Evolutionary conservation across 208 protist genomes (phyloP).

Genomic region (Wallacemonas rigidus): DNA sequence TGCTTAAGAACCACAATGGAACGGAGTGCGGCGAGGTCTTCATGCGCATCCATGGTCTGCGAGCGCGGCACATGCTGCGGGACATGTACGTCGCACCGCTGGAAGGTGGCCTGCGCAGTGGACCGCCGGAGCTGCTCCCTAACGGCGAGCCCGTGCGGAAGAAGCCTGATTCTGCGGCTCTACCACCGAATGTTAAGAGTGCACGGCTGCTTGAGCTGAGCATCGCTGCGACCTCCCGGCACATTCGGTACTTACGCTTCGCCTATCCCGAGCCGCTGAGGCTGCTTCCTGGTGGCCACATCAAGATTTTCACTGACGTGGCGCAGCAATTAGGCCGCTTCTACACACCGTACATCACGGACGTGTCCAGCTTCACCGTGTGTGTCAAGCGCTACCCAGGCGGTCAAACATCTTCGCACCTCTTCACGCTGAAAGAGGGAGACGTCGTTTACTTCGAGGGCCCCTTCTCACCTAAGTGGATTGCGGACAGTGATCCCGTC

Average conservation of each 20-base stretch:
- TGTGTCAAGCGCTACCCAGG: constrained; percentile 53
- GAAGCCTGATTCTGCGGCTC: neutral
- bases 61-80: constrained; percentile 35
- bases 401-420: constrained; percentile 40
- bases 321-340: constrained; percentile 24
- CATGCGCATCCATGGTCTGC: constrained; percentile 67
- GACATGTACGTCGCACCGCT: constrained; percentile 52
- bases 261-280: constrained; percentile 34
- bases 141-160: neutral
- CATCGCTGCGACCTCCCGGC: neutral
- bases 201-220: constrained; percentile 18
- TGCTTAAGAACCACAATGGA: constrained; percentile 49
- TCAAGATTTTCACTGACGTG: constrained; percentile 47
- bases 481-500: constrained; percentile 34
- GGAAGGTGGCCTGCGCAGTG: neutral
- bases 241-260: constrained; percentile 50
- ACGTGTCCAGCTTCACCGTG: constrained; percentile 55
- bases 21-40: constrained; percentile 70
- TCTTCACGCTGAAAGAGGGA: constrained; percentile 47
- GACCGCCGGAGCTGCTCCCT: neutral
- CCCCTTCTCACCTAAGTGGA: constrained; percentile 51
- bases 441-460: constrained; percentile 54
- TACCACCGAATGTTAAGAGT: neutral
- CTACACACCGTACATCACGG: constrained; percentile 59
- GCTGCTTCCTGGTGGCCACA: constrained; percentile 55